These are phyloP conservation scores for Piloderma croceum DNA, from an alignment of 768 basidiomycete species.

Conservation along the genomic window DNA sequence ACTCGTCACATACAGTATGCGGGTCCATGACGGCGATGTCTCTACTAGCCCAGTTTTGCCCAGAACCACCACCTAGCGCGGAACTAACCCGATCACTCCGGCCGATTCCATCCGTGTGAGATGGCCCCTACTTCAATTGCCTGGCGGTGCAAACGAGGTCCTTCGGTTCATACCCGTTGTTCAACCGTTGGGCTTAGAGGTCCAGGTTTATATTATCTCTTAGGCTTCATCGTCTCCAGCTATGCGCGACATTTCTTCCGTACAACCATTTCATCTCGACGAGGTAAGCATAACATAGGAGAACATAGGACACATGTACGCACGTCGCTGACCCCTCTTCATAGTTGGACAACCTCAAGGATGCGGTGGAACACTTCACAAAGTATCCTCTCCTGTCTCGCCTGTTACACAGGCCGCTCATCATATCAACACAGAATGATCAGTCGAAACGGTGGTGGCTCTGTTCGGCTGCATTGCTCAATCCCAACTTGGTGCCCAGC, in stretches of 20 bases:
- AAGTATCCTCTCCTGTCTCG: constrained; percentile 31
- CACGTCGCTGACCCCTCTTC: constrained; percentile 2
- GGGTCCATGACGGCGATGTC: too few relatives aligned
- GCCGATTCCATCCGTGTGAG: constrained; percentile 15
- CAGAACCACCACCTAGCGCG: too few relatives aligned
- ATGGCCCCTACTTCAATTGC: too few relatives aligned
- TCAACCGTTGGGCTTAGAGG: too few relatives aligned
- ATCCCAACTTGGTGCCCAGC: constrained; percentile 62
- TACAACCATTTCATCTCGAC: constrained; percentile 27
- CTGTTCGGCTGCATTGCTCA: constrained; percentile 57
- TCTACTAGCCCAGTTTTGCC: too few relatives aligned
- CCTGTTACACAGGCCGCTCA: not conserved
- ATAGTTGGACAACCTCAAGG: constrained; percentile 48
- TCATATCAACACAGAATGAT: constrained; percentile 2
- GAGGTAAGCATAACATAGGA: constrained; percentile 28
- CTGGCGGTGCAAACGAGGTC: too few relatives aligned
- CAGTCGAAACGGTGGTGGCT: constrained; percentile 45
- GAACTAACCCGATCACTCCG: constrained; percentile 17
- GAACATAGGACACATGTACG: constrained; percentile 4
- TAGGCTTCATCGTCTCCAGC: too few relatives aligned
- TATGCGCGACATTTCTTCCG: too few relatives aligned
- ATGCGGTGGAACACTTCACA: constrained; percentile 59
- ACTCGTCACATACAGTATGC: too few relatives aligned
- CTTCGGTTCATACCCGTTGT: too few relatives aligned
- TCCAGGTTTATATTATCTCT: too few relatives aligned